phyloP scores from a whole-genome alignment of 768 basidiomycete genomes.

The Russula sp. region DNA sequence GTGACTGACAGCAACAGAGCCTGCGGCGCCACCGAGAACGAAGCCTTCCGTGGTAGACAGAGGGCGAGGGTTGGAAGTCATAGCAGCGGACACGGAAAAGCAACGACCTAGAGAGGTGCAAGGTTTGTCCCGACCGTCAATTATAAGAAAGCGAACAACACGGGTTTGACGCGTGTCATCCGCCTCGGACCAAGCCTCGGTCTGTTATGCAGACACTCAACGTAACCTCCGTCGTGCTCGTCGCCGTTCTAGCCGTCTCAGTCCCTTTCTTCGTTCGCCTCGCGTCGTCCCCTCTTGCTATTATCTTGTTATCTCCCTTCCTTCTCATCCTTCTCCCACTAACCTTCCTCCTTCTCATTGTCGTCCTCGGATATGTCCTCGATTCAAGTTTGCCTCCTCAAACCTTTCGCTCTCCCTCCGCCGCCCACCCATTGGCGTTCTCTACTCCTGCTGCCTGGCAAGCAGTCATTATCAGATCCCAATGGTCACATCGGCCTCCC shows the following conservation, averaged over 20 bases:
- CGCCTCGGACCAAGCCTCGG: not conserved
- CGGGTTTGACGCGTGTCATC: not conserved
- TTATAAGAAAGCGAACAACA: not conserved
- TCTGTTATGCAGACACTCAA: constrained; percentile 24
- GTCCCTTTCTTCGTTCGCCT: constrained; percentile 55
- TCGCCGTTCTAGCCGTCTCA: constrained; percentile 55
- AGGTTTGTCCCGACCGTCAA: not conserved
- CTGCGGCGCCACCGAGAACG: constrained; percentile 85
- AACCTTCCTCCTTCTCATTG: constrained; percentile 39
- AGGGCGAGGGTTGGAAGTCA: constrained; percentile 31
- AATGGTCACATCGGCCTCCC: constrained; percentile 77
- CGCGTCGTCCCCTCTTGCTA: constrained; percentile 60
- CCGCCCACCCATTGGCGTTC: constrained; percentile 76
- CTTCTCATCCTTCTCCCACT: constrained; percentile 52
- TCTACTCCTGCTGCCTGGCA: constrained; percentile 96
- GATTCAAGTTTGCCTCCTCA: constrained; percentile 44
- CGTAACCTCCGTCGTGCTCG: constrained; percentile 48
- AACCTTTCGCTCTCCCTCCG: constrained; percentile 46
- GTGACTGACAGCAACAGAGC: constrained; percentile 75
- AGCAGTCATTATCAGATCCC: constrained; percentile 80
- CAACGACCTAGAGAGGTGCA: not conserved
- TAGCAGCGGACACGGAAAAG: not conserved
- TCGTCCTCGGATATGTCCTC: constrained; percentile 57
- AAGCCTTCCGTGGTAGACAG: constrained; percentile 80
- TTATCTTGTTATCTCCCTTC: constrained; percentile 63